These are phyloP conservation scores for Syncephalastrum contaminatum DNA, from an alignment of 371 early-diverging fungal species.

Conservation along the genomic window DNA sequence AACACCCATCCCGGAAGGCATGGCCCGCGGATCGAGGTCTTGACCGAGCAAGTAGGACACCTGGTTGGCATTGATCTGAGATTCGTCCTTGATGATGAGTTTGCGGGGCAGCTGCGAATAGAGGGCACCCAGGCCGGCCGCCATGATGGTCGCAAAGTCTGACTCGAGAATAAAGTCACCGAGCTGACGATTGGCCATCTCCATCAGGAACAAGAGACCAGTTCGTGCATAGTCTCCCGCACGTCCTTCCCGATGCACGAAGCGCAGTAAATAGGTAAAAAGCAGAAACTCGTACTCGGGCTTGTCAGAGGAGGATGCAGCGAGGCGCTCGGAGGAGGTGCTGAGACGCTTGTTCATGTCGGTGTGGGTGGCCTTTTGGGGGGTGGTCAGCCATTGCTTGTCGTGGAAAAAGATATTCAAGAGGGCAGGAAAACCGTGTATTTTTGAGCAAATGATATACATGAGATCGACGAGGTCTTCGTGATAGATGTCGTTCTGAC, in stretches of 20 bases:
- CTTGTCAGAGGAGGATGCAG: slow-evolving; percentile 18
- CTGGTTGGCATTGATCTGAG: slow-evolving; percentile 17
- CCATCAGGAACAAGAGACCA: slow-evolving; percentile 78
- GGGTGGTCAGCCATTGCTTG: slow-evolving; percentile 61
- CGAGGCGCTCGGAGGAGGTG: slow-evolving; percentile 7
- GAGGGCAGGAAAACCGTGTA: slow-evolving; percentile 79
- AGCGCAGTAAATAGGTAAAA: slow-evolving; percentile 76
- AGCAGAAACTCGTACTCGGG: slow-evolving; percentile 73
- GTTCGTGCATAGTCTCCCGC: slow-evolving; percentile 84
- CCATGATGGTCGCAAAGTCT: slow-evolving; percentile 72
- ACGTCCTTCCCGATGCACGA: slow-evolving; percentile 79
- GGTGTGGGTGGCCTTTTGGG: slow-evolving; percentile 28
- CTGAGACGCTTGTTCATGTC: slow-evolving; percentile 4
- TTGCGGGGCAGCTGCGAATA: slow-evolving; percentile 86
- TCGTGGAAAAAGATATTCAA: slow-evolving; percentile 85
- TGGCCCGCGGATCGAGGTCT: slow-evolving; percentile 18
- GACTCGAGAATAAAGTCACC: slow-evolving; percentile 73
- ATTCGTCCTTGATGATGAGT: slow-evolving; percentile 47
- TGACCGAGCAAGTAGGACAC: slow-evolving; percentile 40
- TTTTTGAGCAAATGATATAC: slow-evolving; percentile 82
- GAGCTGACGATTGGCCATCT: slow-evolving; percentile 66
- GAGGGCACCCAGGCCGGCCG: slow-evolving; percentile 81
- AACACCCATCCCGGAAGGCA: slow-evolving; percentile 14
- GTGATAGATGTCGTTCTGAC: slow-evolving; percentile 57
- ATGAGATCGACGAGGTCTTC: slow-evolving; percentile 80